These are phyloP conservation scores for Naganishia cerealis DNA, from an alignment of 1,284 basidiomycete genomes.

Conservation along the genomic window DNA sequence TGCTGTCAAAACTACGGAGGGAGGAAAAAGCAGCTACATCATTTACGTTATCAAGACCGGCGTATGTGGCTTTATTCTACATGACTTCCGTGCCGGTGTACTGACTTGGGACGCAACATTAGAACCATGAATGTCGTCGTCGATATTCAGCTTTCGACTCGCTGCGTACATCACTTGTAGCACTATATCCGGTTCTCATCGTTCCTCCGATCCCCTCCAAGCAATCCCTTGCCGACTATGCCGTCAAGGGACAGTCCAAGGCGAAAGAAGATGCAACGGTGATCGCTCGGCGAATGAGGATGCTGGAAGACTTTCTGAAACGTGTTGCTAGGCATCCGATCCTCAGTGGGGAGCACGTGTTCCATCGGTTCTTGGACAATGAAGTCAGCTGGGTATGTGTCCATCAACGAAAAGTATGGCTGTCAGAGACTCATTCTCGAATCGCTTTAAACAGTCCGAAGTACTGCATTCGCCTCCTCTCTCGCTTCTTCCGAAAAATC, in stretches of 20 bases:
- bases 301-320: slow-evolving; percentile 93
- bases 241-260: slow-evolving; percentile 85
- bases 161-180: slow-evolving; percentile 75
- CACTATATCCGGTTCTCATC: slow-evolving; percentile 92
- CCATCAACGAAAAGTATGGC: background rate
- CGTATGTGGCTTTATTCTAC: slow-evolving; percentile 59
- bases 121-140: slow-evolving; percentile 81
- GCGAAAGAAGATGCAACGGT: slow-evolving; percentile 93
- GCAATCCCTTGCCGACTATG: slow-evolving; percentile 93
- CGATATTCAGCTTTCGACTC: slow-evolving; percentile 98
- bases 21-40: slow-evolving; percentile 84
- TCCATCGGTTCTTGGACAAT: slow-evolving; percentile 91
- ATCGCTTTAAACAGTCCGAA: slow-evolving; percentile 64
- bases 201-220: slow-evolving; percentile 98
- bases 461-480: slow-evolving; percentile 88
- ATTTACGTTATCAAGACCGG: slow-evolving; percentile 90
- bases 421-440: slow-evolving; percentile 12
- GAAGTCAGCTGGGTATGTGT: slow-evolving; percentile 85
- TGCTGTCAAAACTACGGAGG: slow-evolving; percentile 88
- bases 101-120: slow-evolving; percentile 21
- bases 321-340: slow-evolving; percentile 86
- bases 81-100: background rate
- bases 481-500: slow-evolving; percentile 87
- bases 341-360: slow-evolving; percentile 87
- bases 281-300: slow-evolving; percentile 86